phyloP scores from a whole-genome alignment of 2,329 filamentous ascomycete species.

The Dothideomycetidae sp. region DNA sequence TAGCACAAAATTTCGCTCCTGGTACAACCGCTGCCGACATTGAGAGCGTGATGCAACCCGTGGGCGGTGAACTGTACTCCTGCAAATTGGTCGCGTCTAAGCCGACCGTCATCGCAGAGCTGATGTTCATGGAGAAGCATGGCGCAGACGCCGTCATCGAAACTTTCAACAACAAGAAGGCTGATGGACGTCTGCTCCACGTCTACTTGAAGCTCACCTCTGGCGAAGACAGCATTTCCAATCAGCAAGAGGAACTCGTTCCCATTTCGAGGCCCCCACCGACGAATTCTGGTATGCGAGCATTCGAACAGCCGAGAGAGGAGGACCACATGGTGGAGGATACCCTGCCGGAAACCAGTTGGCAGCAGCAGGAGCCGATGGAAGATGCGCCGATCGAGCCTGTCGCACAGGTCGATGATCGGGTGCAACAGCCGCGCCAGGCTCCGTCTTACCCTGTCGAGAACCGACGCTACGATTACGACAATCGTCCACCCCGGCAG shows the following conservation, averaged over 20 bases:
- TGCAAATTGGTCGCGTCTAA: conserved; percentile 53
- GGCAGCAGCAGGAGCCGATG: conserved; percentile 15
- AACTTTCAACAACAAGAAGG: conserved; percentile 69
- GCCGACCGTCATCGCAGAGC: conserved; percentile 64
- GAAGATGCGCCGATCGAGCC: too few relatives aligned
- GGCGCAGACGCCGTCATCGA: conserved; percentile 61
- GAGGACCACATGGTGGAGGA: conserved; percentile 33
- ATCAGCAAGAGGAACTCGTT: conserved; percentile 1
- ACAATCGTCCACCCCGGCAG: not conserved
- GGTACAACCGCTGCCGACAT: conserved; percentile 74
- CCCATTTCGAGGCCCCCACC: conserved; percentile 2
- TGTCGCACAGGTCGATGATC: too few relatives aligned
- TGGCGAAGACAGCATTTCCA: conserved; percentile 1
- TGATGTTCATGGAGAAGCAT: conserved; percentile 57
- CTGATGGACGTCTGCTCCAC: conserved; percentile 59
- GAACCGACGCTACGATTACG: not conserved
- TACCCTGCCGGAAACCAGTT: conserved; percentile 20
- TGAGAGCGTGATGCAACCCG: conserved; percentile 62
- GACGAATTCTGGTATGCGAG: conserved; percentile 17
- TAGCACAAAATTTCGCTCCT: conserved; percentile 69
- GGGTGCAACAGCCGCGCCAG: conserved; percentile 1
- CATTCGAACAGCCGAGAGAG: conserved; percentile 10
- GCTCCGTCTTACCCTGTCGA: not conserved
- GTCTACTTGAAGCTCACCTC: conserved; percentile 54
- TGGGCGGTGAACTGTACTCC: conserved; percentile 51